phyloP scores from a whole-genome alignment of 2,329 filamentous ascomycete species.

The Penicillium vulpinum region DNA sequence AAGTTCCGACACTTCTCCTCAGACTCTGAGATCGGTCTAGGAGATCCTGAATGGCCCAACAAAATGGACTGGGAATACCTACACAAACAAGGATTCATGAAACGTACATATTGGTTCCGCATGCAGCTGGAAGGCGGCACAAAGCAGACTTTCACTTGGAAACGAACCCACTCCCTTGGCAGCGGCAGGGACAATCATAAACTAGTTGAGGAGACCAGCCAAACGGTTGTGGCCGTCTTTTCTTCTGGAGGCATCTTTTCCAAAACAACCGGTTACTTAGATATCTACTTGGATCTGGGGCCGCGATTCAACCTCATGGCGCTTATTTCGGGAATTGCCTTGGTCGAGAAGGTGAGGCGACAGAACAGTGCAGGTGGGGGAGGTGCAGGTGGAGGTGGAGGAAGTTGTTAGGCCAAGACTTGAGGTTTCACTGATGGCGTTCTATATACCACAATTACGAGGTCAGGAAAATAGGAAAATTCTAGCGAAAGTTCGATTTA shows the following conservation, averaged over 20 bases:
- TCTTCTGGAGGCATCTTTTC: slow-evolving; percentile 26
- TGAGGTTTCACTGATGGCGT: neutral
- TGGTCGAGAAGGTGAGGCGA: slow-evolving; percentile 29
- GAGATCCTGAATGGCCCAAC: slow-evolving; percentile 27
- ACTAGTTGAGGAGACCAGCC: slow-evolving; percentile 33
- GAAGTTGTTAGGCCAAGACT: slow-evolving; percentile 2
- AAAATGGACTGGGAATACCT: slow-evolving; percentile 34
- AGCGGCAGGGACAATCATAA: slow-evolving; percentile 32
- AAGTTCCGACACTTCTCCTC: slow-evolving; percentile 38
- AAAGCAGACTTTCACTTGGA: slow-evolving; percentile 35
- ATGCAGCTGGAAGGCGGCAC: slow-evolving; percentile 18
- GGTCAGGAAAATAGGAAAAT: neutral
- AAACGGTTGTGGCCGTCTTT: slow-evolving; percentile 34
- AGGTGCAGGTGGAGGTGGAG: slow-evolving; percentile 4
- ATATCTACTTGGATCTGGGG: slow-evolving; percentile 29
- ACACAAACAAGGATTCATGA: slow-evolving; percentile 24
- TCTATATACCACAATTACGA: neutral
- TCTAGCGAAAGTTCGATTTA: neutral
- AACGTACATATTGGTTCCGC: slow-evolving; percentile 31
- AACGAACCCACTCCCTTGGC: slow-evolving; percentile 32
- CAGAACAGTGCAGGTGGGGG: slow-evolving; percentile 14
- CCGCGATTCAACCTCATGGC: slow-evolving; percentile 33
- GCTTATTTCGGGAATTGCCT: slow-evolving; percentile 28
- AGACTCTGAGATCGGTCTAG: slow-evolving; percentile 34
- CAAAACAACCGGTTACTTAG: slow-evolving; percentile 35